Percentiles rank a stretch among this genome's conserved stretches.
These are phyloP conservation scores for Wilcoxina mikolae DNA, from an alignment of 495 filamentous ascomycete species.

Conservation along the genomic window DNA sequence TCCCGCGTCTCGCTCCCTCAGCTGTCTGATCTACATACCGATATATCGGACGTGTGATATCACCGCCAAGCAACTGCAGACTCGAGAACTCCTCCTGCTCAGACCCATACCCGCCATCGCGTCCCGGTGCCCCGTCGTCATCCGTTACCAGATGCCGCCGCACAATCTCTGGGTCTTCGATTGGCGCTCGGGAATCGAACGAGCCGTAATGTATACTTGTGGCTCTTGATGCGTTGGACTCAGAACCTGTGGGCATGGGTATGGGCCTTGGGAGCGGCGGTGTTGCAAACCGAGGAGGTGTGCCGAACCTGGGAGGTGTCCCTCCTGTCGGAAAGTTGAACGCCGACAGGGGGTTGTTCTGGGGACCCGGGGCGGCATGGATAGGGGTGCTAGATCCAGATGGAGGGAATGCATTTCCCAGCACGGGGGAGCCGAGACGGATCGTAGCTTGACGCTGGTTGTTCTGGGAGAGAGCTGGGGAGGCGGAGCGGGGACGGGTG, in stretches of 20 bases:
- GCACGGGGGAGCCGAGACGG: slow-evolving; percentile 25
- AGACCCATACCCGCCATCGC: slow-evolving; percentile 33
- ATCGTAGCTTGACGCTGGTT: slow-evolving; percentile 21
- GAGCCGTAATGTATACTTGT: slow-evolving; percentile 60
- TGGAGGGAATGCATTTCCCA: slow-evolving; percentile 14
- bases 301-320: slow-evolving; percentile 44
- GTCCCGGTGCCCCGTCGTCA: slow-evolving; percentile 37
- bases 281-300: slow-evolving; percentile 40
- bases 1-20: slow-evolving; percentile 33
- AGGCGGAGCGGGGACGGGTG: slow-evolving; percentile 9
- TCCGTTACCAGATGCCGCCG: slow-evolving; percentile 60
- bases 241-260: slow-evolving; percentile 33
- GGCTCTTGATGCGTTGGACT: slow-evolving; percentile 31
- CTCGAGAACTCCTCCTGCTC: slow-evolving; percentile 64
- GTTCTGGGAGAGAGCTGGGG: slow-evolving; percentile 18
- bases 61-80: slow-evolving; percentile 77
- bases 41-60: slow-evolving; percentile 87
- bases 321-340: slow-evolving; percentile 24
- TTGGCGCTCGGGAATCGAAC: slow-evolving; percentile 50
- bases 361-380: slow-evolving; percentile 17
- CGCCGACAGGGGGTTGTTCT: slow-evolving; percentile 22
- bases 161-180: slow-evolving; percentile 68
- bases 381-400: slow-evolving; percentile 9
- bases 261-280: slow-evolving; percentile 41
- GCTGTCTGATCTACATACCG: slow-evolving; percentile 79